Percentiles rank a stretch among this genome's conserved stretches.
These are phyloP conservation scores for Kuraishia hungarica DNA, from an alignment of 805 yeast species.

Conservation along the genomic window DNA sequence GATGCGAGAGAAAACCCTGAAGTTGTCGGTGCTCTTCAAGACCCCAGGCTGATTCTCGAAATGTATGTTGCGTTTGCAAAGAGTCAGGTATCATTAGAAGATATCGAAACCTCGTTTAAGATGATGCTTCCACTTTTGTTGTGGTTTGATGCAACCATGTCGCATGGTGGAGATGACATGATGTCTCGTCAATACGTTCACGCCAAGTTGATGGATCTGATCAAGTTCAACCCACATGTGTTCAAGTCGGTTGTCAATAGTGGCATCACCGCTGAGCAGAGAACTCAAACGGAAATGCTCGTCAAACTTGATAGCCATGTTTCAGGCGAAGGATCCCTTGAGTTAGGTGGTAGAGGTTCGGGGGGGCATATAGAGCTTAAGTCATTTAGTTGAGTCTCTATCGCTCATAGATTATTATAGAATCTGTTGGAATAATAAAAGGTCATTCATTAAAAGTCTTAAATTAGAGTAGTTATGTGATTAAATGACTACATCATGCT, in stretches of 20 bases:
- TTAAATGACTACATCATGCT: background rate
- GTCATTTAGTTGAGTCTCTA: conserved; percentile 27
- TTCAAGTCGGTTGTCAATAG: conserved; percentile 41
- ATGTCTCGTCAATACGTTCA: conserved; percentile 30
- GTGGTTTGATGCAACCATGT: conserved; percentile 21
- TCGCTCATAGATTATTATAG: background rate
- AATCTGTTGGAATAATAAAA: background rate
- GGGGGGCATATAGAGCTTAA: conserved; percentile 41
- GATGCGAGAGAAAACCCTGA: background rate
- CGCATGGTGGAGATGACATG: conserved; percentile 10
- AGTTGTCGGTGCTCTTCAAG: conserved; percentile 10
- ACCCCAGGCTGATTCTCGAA: conserved; percentile 36
- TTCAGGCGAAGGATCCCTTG: conserved; percentile 1
- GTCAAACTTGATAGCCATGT: conserved; percentile 24
- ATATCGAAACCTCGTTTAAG: conserved; percentile 19
- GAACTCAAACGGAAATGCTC: conserved; percentile 31
- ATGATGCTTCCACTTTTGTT: conserved; percentile 20
- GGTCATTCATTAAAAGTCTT: background rate
- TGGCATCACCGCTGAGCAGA: conserved; percentile 30
- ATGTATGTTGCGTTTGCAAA: conserved; percentile 38
- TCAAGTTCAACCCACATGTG: conserved; percentile 30
- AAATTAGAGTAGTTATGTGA: background rate
- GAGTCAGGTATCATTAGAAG: conserved; percentile 22
- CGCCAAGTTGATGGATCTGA: conserved; percentile 37
- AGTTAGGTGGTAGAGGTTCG: conserved; percentile 11